Base-by-base conservation (phyloP, 345 rosid species). In the Brassica juncea region DNA sequence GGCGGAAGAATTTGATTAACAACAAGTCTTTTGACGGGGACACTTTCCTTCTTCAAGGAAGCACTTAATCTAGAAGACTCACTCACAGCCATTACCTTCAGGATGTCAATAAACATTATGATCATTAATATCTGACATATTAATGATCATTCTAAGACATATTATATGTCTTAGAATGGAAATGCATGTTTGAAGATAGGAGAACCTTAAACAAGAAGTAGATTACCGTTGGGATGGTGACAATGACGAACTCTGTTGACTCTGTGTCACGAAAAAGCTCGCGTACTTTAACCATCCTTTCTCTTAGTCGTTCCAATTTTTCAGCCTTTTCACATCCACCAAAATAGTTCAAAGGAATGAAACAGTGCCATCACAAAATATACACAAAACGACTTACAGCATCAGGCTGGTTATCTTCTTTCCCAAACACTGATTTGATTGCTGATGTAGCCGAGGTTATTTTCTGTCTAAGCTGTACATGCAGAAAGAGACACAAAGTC, bases 281-380 rank as follows among this genome's bases (percentile, higher is more conserved):
- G 3, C 97, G 88, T 60, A 95, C 99, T 93, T 95, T 93, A 70
- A 95, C 74, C 99, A 95, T 95, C 84, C 97, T 93, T 63, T 95
- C 96, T 86, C 99, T 87, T 25, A 95, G 83, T 37, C 61, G 69
- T 89, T 95, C 97, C 84, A 93, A 84, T 83, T 90, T 95, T 85
- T 90, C 90, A 19, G 94, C 84, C 99, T 95, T 81, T 69, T 8
- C 21, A 69, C 61, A 74, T 54, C 66, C 75, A 74, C 35, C 61
- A 44, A 62, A 39, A 47, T 0, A 14, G 66, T 3, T 28, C 3
- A 57, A 19, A 23, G 70, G 28, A 69, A 71, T 30, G 68, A 68
- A 14, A 63, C 3, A 3, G 23, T 27, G 60, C 1, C 61, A 23
- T 69, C 39, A 68, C 25, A 44, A 47, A 67, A 28, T 68, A 79